These are phyloP conservation scores for Trichophyton simii DNA, from an alignment of 2,329 filamentous ascomycete species.

Conservation along the genomic window DNA sequence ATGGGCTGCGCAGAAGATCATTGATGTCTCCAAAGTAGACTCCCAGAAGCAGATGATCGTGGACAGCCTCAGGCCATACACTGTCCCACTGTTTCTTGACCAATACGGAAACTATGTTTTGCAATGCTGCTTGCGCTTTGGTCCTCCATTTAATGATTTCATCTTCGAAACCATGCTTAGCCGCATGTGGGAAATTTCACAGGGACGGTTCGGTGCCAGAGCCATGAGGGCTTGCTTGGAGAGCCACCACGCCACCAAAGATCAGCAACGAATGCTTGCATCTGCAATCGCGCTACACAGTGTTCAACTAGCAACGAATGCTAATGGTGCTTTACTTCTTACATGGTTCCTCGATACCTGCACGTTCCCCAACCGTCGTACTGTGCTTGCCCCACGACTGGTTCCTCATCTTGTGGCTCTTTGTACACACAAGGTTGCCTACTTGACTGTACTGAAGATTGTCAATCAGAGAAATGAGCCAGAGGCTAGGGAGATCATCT, in stretches of 20 bases:
- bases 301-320: conserved; percentile 89
- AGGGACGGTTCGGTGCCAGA: conserved; percentile 85
- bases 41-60: conserved; percentile 75
- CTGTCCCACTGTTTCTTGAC: conserved; percentile 83
- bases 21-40: conserved; percentile 81
- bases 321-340: conserved; percentile 82
- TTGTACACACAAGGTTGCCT: conserved; percentile 97
- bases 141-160: conserved; percentile 79
- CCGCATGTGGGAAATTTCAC: conserved; percentile 82
- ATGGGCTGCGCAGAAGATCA: conserved; percentile 98
- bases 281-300: conserved; percentile 93
- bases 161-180: conserved; percentile 97
- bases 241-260: conserved; percentile 86
- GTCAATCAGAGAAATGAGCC: conserved; percentile 95
- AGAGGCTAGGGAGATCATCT: conserved; percentile 77
- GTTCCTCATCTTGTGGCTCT: conserved; percentile 88
- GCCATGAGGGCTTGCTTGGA: conserved; percentile 96
- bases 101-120: conserved; percentile 98
- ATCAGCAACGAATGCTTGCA: conserved; percentile 89
- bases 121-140: conserved; percentile 90
- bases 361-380: conserved; percentile 82
- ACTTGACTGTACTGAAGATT: conserved; percentile 91
- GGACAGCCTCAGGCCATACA: conserved; percentile 71
- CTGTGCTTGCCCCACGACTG: conserved; percentile 79
- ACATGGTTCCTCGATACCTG: conserved; percentile 99